Percentiles rank a stretch among this genome's conserved stretches.
Conservation (phyloP, 768 basidiomycete species). For the Rhodosporidiobolus odoratus region DNA sequence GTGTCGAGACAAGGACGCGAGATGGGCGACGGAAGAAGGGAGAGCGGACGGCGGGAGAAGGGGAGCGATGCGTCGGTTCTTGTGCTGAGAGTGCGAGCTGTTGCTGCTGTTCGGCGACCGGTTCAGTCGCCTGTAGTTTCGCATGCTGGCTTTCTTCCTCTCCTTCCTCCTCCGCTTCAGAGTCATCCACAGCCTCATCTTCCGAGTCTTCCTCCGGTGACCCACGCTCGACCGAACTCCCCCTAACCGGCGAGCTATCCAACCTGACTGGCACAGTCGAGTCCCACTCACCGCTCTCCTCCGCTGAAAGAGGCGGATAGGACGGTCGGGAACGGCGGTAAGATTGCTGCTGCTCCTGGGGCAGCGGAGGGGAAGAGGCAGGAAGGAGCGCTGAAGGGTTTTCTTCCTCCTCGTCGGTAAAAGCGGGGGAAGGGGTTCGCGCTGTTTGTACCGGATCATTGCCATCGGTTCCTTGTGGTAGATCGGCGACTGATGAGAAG, state of each 20-base stretch:
- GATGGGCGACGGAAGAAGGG: background rate
- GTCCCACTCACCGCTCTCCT: conserved; percentile 1
- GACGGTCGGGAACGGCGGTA: too few relatives aligned
- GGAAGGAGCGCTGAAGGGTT: too few relatives aligned
- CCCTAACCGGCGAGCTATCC: background rate
- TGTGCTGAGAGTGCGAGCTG: background rate
- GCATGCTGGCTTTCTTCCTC: background rate
- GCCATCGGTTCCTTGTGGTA: too few relatives aligned
- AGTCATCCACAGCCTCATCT: background rate
- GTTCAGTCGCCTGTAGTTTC: background rate
- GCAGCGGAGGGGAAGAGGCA: too few relatives aligned
- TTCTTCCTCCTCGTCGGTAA: too few relatives aligned
- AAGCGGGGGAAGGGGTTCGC: too few relatives aligned
- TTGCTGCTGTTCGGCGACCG: background rate
- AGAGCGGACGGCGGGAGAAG: background rate
- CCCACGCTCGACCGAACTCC: too few relatives aligned
- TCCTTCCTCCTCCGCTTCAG: background rate
- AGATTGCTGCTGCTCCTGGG: too few relatives aligned
- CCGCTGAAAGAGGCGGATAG: conserved; percentile 19
- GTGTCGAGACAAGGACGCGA: background rate
- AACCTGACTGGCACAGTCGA: background rate
- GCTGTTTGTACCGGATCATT: too few relatives aligned
- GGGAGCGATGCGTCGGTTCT: background rate
- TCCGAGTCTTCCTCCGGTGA: background rate
- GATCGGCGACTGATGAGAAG: too few relatives aligned